These are phyloP conservation scores for Cylindrotheca fusiformis DNA, from an alignment of 108 stramenopile genomes.

Conservation along the genomic window DNA sequence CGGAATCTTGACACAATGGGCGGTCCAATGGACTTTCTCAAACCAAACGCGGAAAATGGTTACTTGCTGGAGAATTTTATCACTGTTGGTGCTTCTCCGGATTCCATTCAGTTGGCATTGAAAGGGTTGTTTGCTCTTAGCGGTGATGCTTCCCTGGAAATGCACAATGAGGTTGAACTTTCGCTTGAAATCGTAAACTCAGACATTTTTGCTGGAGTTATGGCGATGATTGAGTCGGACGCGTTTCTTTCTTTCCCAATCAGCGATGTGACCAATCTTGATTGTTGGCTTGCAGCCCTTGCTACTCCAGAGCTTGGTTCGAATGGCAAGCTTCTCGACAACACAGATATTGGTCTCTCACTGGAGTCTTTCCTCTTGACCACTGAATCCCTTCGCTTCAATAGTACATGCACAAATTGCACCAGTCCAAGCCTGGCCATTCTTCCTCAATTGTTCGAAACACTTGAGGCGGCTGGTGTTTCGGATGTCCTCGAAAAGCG, in stretches of 20 bases:
- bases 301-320: conserved; percentile 34
- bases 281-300: conserved; percentile 66
- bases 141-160: conserved; percentile 45
- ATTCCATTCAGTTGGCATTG: conserved; percentile 36
- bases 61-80: background rate
- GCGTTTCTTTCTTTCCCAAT: conserved; percentile 54
- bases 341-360: conserved; percentile 26
- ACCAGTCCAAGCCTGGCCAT: conserved; percentile 46
- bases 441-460: conserved; percentile 43
- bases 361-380: conserved; percentile 32
- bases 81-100: conserved; percentile 13
- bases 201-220: conserved; percentile 26
- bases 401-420: conserved; percentile 53
- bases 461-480: conserved; percentile 37
- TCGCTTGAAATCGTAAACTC: conserved; percentile 8
- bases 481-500: conserved; percentile 39
- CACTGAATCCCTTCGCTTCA: conserved; percentile 40
- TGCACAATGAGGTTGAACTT: conserved; percentile 30
- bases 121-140: conserved; percentile 36
- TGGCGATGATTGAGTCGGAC: conserved; percentile 40
- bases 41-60: background rate
- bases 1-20: conserved; percentile 45
- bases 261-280: conserved; percentile 45
- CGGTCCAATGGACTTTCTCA: conserved; percentile 10
- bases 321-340: conserved; percentile 12